These are phyloP conservation scores for Pseudoscleropodium purum DNA, from an alignment of 225 moss, liverwort and hornwort species.

Conservation along the genomic window DNA sequence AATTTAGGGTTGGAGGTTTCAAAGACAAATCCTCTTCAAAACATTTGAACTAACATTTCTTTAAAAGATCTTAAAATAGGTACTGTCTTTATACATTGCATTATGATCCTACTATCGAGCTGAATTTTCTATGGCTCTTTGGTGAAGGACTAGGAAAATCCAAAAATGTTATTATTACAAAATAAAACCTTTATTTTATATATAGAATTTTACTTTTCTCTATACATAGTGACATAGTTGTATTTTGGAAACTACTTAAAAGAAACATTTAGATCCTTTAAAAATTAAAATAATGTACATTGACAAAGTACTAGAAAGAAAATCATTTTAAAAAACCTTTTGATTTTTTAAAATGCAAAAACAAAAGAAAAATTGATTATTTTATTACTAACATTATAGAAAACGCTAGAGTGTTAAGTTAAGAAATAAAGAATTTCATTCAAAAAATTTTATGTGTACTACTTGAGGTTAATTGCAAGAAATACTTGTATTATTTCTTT, in stretches of 20 bases:
- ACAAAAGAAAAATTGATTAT: background rate
- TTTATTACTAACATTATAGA: background rate
- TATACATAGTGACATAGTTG: accelerated
- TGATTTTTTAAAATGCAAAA: background rate
- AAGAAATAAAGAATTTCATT: background rate
- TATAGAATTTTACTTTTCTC: background rate
- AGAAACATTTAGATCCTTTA: background rate
- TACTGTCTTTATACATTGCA: background rate
- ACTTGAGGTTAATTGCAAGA: background rate
- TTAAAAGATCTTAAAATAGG: background rate
- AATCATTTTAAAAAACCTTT: background rate
- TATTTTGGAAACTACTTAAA: background rate
- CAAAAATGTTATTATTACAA: too few relatives aligned
- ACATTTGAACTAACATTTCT: background rate
- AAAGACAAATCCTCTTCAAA: background rate
- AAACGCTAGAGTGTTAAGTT: background rate
- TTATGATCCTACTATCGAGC: too few relatives aligned
- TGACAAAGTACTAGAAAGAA: background rate
- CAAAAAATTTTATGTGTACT: background rate
- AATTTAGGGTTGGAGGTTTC: too few relatives aligned
- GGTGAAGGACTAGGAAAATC: background rate
- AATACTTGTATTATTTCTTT: background rate
- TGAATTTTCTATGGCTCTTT: background rate
- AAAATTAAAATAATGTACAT: too few relatives aligned
- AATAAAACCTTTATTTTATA: background rate